Evolutionary conservation across 768 basidiomycete genomes (phyloP).

Genomic region (Galerina marginata): DNA sequence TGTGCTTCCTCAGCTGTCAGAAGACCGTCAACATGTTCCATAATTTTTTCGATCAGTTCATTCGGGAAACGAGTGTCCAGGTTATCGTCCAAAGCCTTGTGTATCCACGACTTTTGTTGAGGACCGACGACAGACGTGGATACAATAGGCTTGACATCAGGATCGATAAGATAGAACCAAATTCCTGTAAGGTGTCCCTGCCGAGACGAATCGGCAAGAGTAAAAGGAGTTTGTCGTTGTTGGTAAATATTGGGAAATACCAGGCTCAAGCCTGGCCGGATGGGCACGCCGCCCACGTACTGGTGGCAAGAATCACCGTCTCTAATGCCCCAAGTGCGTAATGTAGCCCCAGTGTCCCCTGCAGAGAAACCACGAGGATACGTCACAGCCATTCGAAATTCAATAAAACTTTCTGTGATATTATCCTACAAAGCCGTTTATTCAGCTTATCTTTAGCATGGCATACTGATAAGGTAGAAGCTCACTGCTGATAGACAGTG

Average conservation of each 20-base stretch:
- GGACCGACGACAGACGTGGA: slow-evolving; percentile 53
- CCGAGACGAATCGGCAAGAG: slow-evolving; percentile 43
- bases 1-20: slow-evolving; percentile 45
- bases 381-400: slow-evolving; percentile 59
- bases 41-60: slow-evolving; percentile 50
- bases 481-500: slow-evolving; percentile 47
- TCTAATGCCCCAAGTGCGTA: slow-evolving; percentile 55
- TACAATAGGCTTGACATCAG: slow-evolving; percentile 43
- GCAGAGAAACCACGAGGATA: slow-evolving; percentile 48
- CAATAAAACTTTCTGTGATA: slow-evolving; percentile 37
- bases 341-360: slow-evolving; percentile 51
- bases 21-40: slow-evolving; percentile 42
- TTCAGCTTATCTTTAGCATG: slow-evolving; percentile 2
- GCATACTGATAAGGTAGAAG: not conserved
- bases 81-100: slow-evolving; percentile 39
- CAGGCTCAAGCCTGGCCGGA: slow-evolving; percentile 42
- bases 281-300: slow-evolving; percentile 44
- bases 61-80: slow-evolving; percentile 43
- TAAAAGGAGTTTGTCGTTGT: slow-evolving; percentile 43
- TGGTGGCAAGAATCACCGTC: slow-evolving; percentile 55
- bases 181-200: slow-evolving; percentile 50
- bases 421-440: slow-evolving; percentile 44
- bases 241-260: slow-evolving; percentile 67
- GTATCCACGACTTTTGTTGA: slow-evolving; percentile 55
- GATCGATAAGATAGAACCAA: slow-evolving; percentile 55